Base-by-base conservation (phyloP, 441 rosid genomes). In the Daphne laureola region DNA sequence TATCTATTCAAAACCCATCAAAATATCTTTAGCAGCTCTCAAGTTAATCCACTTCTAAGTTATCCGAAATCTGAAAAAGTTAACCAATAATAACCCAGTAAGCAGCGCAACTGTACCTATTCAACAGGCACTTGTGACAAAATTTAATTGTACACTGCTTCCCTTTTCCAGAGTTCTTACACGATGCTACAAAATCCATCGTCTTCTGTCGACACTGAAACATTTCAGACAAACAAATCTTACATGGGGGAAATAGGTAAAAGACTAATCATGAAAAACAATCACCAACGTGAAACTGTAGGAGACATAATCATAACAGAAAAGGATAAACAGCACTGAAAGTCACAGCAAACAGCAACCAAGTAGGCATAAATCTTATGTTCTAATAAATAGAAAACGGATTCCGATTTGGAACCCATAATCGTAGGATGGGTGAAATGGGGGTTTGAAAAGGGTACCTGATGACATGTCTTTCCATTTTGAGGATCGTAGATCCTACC, bases 171-270 rank as follows among this genome's bases (percentile, higher is more conserved):
- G 51, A 40, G 64, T 62, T 74, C 54, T 77, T 82, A 63, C 98
- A 91, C 0, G 64, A 38, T 2, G 93, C 95, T 26, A 51, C 16
- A 43, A 85, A 71, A 67, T 70, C 84, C 71, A 67, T 71, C 7
- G 90, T 83, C 66, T 83, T 91, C 74, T 87, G 96, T 18, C 95
- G 90, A 72, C 96, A 87, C 98, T 91, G 18, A 45, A 68, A 60
- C 46, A 55, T 64, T 65, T 36, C 41, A 54, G 14, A 43, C 31
- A 59, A 54, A 8, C 44, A 31, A 15, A 23, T 43, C 13, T 31
- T 31, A 31, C 9, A 31, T 43, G 1, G 35, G 8, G 35, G 26
- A 7, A 11, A 49, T 0, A 6, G 12, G 2, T 8, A 17, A 44
- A 44, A 12, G 26, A 23, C n/a, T 18, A 44, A 27, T 17, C 8